Conservation (phyloP, 2,329 filamentous ascomycete species). For the Calonectria montana region DNA sequence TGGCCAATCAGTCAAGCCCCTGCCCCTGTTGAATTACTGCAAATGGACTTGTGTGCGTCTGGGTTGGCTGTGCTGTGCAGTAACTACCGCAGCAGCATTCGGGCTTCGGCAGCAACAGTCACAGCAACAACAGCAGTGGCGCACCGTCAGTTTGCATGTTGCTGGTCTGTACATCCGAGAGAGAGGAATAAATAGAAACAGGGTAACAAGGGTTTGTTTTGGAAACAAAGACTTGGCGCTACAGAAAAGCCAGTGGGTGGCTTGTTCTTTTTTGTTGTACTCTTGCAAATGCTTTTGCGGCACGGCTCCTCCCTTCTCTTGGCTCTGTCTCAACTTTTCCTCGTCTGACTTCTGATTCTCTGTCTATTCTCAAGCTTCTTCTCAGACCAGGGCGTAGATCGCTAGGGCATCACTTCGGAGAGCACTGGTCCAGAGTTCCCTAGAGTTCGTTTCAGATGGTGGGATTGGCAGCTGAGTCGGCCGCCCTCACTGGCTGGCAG, state of each 20-base stretch:
- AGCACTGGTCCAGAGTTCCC: conserved; percentile 3
- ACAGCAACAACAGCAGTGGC: background rate
- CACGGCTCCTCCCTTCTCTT: conserved; percentile 9
- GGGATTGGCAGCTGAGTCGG: background rate
- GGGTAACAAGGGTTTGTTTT: conserved; percentile 13
- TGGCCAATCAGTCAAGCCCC: conserved; percentile 20
- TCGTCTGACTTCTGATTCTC: background rate
- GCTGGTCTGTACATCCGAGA: background rate
- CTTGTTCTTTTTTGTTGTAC: background rate
- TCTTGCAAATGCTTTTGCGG: background rate
- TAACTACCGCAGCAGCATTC: background rate
- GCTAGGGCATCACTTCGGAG: background rate
- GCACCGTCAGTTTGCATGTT: background rate
- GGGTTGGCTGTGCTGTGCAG: background rate
- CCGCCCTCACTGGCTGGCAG: conserved; percentile 8
- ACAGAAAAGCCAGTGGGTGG: background rate
- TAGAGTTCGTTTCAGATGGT: conserved; percentile 17
- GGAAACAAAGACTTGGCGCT: background rate
- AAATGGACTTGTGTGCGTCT: conserved; percentile 15
- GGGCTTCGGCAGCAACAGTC: background rate
- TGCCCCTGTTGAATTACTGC: conserved; percentile 15
- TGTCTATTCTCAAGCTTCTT: background rate
- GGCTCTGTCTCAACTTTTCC: conserved; percentile 9
- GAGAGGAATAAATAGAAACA: conserved; percentile 2
- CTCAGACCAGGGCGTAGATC: background rate